A percentile compares a stretch with the other conserved stretches of the same genome.
Evolutionary conservation across 331 rosid genomes (phyloP).

Genomic region (Telfairia occidentalis): DNA sequence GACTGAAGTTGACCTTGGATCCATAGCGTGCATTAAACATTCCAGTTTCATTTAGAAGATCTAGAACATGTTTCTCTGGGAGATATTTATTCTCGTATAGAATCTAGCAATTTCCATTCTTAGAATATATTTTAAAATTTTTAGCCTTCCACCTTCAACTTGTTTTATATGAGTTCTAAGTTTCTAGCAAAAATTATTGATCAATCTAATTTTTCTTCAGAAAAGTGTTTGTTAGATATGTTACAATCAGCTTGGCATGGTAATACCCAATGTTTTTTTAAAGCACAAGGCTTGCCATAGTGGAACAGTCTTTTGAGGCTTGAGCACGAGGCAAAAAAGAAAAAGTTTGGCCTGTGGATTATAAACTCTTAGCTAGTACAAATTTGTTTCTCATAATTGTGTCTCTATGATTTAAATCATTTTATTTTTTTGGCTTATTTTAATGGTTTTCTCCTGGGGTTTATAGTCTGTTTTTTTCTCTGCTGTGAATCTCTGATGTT

Average conservation of each 20-base stretch:
- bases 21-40: background rate
- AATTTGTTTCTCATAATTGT: background rate
- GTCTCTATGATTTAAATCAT: background rate
- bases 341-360: background rate
- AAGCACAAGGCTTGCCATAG: background rate
- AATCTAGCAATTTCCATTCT: background rate
- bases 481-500: background rate
- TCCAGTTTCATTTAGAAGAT: background rate
- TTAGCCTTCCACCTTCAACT: background rate
- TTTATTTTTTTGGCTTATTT: background rate
- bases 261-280: background rate
- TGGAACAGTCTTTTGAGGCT: background rate
- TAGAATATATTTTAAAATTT: background rate
- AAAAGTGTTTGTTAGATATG: background rate
- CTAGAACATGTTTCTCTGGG: background rate
- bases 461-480: background rate
- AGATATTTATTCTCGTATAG: background rate
- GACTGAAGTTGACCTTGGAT: background rate
- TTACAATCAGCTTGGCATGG: background rate
- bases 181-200: too few species aligned
- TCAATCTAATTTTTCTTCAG: too few species aligned
- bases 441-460: background rate
- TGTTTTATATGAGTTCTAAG: background rate
- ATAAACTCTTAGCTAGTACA: background rate
- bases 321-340: background rate